phyloP scores from a whole-genome alignment of 108 stramenopile genomes.

The Nannochloropsis gaditana region DNA sequence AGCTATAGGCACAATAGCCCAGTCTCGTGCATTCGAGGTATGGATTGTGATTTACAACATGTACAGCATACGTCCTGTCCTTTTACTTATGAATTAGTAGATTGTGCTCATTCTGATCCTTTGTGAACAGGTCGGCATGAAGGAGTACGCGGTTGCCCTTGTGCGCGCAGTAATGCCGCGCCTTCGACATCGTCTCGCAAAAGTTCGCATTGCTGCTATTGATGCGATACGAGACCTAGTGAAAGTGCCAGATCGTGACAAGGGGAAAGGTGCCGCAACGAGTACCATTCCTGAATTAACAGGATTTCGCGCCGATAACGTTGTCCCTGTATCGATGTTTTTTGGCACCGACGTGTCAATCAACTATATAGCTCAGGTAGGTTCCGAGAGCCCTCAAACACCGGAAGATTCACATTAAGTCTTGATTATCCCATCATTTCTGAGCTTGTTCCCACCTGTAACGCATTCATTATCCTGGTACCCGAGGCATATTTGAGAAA shows the following conservation, averaged over 20 bases:
- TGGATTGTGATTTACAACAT: no score
- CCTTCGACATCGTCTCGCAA: constrained; percentile 53
- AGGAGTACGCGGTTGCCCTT: constrained; percentile 53
- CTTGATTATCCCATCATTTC: no score
- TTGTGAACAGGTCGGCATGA: constrained; percentile 35
- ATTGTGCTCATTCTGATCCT: no score
- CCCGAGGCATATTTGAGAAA: neutral
- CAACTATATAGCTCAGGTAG: constrained; percentile 61
- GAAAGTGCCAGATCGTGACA: constrained; percentile 48
- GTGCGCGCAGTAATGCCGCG: constrained; percentile 48
- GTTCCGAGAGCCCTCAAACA: neutral
- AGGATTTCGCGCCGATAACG: constrained; percentile 69
- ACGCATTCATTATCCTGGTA: neutral
- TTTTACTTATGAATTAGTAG: no score
- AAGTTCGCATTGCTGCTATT: constrained; percentile 40
- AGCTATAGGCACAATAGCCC: neutral
- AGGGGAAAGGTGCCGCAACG: constrained; percentile 66
- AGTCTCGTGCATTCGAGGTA: neutral
- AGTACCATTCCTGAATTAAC: constrained; percentile 67
- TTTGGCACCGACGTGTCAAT: constrained; percentile 55
- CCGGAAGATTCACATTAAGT: no score
- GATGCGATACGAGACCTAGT: constrained; percentile 37
- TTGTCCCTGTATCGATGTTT: constrained; percentile 67
- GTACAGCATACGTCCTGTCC: no score
- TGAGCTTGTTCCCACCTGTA: no score